Percentiles rank a stretch among this genome's conserved stretches.
Conservation (phyloP, 164 flowering plant genomes). For the Magnolia sinica region DNA sequence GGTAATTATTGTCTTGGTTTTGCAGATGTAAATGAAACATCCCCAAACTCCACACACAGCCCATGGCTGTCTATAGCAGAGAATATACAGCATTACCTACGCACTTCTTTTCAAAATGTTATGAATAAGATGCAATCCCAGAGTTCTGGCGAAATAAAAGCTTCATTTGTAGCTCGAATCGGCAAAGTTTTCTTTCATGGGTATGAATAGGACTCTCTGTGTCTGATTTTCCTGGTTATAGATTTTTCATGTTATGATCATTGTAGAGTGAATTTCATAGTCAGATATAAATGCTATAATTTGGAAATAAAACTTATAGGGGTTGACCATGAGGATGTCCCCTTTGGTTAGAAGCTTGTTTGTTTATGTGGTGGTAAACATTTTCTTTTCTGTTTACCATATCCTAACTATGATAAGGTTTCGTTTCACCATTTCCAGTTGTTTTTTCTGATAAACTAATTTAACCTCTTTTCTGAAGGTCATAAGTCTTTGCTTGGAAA, state of each 20-base stretch:
- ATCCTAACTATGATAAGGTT: slow-evolving; percentile 12
- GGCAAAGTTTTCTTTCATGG: slow-evolving; percentile 40
- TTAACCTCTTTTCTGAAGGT: too few species aligned
- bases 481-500: too few species aligned
- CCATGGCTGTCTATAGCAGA: slow-evolving; percentile 27
- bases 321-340: too few species aligned
- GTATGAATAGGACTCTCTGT: slow-evolving; percentile 15
- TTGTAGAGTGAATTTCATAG: too few species aligned
- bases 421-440: too few species aligned
- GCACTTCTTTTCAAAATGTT: slow-evolving; percentile 23
- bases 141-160: slow-evolving; percentile 20
- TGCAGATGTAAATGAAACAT: slow-evolving; percentile 17
- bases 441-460: too few species aligned
- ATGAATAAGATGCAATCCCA: slow-evolving; percentile 21
- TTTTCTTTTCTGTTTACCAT: slow-evolving; percentile 22
- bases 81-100: slow-evolving; percentile 30
- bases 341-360: background rate
- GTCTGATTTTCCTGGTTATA: background rate
- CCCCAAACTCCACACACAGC: background rate
- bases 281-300: too few species aligned
- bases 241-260: background rate
- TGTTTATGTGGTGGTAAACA: too few species aligned
- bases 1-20: slow-evolving; percentile 7
- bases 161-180: slow-evolving; percentile 37
- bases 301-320: too few species aligned